Conservation (phyloP, 75 land plant genomes). For the Gnetum montanum region DNA sequence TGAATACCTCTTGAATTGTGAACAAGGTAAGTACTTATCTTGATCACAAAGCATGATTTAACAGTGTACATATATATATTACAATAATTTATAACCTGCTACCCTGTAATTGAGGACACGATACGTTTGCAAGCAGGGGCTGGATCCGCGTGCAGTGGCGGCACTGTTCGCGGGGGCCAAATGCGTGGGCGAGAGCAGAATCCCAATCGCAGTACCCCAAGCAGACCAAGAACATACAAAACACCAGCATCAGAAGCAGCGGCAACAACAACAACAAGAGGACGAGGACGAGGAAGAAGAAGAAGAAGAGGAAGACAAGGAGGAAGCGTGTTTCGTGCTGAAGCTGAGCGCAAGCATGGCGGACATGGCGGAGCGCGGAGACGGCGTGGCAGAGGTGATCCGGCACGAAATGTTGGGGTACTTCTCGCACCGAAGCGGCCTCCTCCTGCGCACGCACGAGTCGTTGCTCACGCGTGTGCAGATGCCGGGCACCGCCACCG, state of each 20-base stretch:
- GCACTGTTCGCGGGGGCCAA: conserved; percentile 31
- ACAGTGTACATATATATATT: too few species aligned
- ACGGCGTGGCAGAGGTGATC: conserved; percentile 38
- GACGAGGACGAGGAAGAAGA: too few species aligned
- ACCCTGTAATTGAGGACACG: not conserved
- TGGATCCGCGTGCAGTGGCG: conserved; percentile 38
- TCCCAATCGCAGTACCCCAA: too few species aligned
- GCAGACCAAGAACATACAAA: too few species aligned
- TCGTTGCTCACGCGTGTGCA: conserved; percentile 42
- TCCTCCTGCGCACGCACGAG: conserved; percentile 31
- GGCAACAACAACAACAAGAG: too few species aligned
- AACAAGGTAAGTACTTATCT: too few species aligned
- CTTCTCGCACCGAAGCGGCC: conserved; percentile 41
- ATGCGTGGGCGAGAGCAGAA: conserved; percentile 41
- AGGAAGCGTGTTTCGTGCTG: conserved; percentile 43
- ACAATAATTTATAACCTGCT: not conserved
- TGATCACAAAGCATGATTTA: too few species aligned
- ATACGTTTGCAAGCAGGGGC: too few species aligned
- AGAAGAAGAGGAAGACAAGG: too few species aligned
- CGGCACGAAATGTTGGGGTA: conserved; percentile 41
- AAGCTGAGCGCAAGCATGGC: conserved; percentile 32
- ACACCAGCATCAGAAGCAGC: too few species aligned
- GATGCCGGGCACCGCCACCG: conserved; percentile 20
- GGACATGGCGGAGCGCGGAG: conserved; percentile 23
- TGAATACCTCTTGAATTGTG: too few species aligned